Conservation (phyloP, 192 early-diverging fungal species). For the Linnemannia elongata region DNA sequence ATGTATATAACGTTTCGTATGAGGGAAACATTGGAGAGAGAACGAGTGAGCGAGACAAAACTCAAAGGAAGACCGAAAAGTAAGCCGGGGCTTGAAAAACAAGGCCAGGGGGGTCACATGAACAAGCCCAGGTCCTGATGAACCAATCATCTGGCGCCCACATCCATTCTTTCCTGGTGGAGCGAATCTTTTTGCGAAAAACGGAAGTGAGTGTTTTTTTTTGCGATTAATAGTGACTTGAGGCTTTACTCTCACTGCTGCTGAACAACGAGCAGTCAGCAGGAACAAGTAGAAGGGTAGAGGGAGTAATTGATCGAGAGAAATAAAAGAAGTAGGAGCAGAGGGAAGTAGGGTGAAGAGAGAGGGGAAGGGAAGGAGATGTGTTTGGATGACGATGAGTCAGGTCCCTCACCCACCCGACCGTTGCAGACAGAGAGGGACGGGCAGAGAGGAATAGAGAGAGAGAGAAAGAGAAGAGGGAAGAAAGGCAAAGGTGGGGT, state of each 20-base stretch:
- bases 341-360: not conserved
- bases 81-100: slow-evolving; percentile 6
- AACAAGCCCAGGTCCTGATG: not conserved
- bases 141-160: slow-evolving; percentile 10
- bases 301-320: not conserved
- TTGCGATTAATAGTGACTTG: not conserved
- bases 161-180: not conserved
- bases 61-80: not conserved
- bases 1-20: not conserved
- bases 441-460: not conserved
- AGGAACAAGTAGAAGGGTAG: too few relatives aligned
- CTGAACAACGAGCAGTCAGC: too few relatives aligned
- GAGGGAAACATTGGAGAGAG: too few relatives aligned
- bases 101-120: slow-evolving; percentile 10
- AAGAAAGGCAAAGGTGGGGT: not conserved
- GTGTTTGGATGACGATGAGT: not conserved
- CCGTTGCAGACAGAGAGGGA: not conserved
- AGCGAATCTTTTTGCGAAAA: not conserved
- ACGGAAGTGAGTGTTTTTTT: not conserved
- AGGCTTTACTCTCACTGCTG: too few relatives aligned
- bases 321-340: not conserved
- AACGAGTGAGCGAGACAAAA: not conserved
- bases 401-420: slow-evolving; percentile 1
- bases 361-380: not conserved
- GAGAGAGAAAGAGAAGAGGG: not conserved